A percentile compares a stretch with the other conserved stretches of the same genome.
These are phyloP conservation scores for Priceomyces castillae DNA, from an alignment of 805 yeast genomes.

Conservation along the genomic window DNA sequence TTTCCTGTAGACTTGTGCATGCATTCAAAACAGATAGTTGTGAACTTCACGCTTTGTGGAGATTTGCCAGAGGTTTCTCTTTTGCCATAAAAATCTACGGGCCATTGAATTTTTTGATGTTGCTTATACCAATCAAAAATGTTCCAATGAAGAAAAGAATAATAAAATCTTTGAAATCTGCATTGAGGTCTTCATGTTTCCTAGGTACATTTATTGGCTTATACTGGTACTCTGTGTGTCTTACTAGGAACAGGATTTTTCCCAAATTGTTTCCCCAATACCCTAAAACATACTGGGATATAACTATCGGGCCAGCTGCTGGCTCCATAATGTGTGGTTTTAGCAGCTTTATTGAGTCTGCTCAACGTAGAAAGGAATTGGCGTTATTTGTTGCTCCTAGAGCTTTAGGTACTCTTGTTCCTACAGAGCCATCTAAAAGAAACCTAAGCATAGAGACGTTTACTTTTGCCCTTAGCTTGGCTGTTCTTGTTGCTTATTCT, in stretches of 20 bases:
- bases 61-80: conserved; percentile 41
- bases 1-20: conserved; percentile 43
- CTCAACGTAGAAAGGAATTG: conserved; percentile 44
- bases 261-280: conserved; percentile 38
- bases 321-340: conserved; percentile 44
- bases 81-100: conserved; percentile 42
- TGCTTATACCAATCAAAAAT: conserved; percentile 20
- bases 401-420: conserved; percentile 33
- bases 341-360: conserved; percentile 38
- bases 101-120: conserved; percentile 37
- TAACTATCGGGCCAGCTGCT: conserved; percentile 36
- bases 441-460: conserved; percentile 28
- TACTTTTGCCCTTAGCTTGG: conserved; percentile 34
- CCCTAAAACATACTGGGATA: conserved; percentile 34
- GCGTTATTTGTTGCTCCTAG: conserved; percentile 47
- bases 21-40: conserved; percentile 37
- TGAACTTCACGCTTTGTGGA: conserved; percentile 46
- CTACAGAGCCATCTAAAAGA: conserved; percentile 21
- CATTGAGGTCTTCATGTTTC: conserved; percentile 43
- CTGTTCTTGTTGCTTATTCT: conserved; percentile 34
- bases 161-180: conserved; percentile 21
- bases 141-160: conserved; percentile 13
- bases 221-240: conserved; percentile 49
- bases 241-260: conserved; percentile 37
- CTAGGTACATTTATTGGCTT: conserved; percentile 41